A percentile compares a stretch with the other conserved stretches of the same genome.
These are phyloP conservation scores for Colletotrichum cuscutae DNA, from an alignment of 2,329 filamentous ascomycete species.

Conservation along the genomic window DNA sequence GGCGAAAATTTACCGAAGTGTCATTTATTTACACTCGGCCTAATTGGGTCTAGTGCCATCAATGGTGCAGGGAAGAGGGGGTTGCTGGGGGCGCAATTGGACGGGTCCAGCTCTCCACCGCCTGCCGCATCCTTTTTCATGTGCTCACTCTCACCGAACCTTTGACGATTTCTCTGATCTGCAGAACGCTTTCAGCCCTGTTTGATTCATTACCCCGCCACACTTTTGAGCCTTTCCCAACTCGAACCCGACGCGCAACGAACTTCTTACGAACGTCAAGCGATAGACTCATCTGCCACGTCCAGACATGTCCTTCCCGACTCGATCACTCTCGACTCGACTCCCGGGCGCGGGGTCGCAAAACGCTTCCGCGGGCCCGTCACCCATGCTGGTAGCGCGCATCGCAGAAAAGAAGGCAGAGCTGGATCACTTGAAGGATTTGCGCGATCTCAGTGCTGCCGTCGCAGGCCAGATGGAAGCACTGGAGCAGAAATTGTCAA, in stretches of 20 bases:
- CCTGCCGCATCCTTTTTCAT: constrained; percentile 18
- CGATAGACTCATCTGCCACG: neutral
- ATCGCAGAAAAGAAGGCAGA: constrained; percentile 90
- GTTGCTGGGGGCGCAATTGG: constrained; percentile 33
- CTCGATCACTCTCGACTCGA: constrained; percentile 71
- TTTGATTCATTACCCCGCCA: neutral
- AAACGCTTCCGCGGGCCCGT: constrained; percentile 65
- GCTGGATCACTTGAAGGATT: constrained; percentile 80
- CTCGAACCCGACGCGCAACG: neutral
- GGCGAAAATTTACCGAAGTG: constrained; percentile 35
- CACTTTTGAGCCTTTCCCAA: neutral
- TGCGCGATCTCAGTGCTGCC: constrained; percentile 81
- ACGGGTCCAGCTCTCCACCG: constrained; percentile 6
- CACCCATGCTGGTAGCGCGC: constrained; percentile 76
- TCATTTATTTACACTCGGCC: constrained; percentile 37
- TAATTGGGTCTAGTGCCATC: constrained; percentile 30
- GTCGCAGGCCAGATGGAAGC: constrained; percentile 86
- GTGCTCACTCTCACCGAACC: constrained; percentile 8
- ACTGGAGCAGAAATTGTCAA: constrained; percentile 80
- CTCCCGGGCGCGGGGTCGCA: constrained; percentile 70
- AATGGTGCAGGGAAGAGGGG: neutral
- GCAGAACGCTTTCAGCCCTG: neutral
- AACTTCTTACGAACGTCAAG: neutral
- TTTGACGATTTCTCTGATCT: neutral
- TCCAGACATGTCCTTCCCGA: constrained; percentile 64